Base-by-base conservation (phyloP, 345 rosid species). In the Trapa incisa region DNA sequence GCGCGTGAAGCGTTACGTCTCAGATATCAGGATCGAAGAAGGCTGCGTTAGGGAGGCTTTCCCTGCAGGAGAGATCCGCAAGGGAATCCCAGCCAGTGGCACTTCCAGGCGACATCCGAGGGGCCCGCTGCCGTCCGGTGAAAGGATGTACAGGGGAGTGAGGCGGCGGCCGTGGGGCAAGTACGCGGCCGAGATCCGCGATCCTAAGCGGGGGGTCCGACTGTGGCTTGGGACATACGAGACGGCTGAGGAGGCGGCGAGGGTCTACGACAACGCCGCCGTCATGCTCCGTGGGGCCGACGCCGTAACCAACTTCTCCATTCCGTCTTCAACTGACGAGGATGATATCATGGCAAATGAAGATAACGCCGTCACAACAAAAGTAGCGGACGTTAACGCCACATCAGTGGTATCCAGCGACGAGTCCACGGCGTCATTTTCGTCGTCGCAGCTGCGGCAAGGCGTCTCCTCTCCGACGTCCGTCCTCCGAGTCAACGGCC, bases 101-200 rank as follows among this genome's bases (percentile, higher is more conserved):
- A 6, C 11, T 45, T 45, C 48, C 48, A 45, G 48, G 0, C 0
- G 48, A 11, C 48, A 11, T 2, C 11, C 48, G 48, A 45, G 12
- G 48, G 48, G 12, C 48, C 48, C 17, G 56, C 37, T 65, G 0
- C 22, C 65, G 2, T 61, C 69, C 0, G 71, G 48, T 14, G 80
- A 71, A 29, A 92, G 74, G 74, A 89, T 88, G 87, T 92, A 77
- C 63, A 83, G 98, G 0, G 98, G 98, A 3, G 98, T 92, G 3
- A 72, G 98, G 64, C 96, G 85, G 75, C 79, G 98, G 75, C 98
- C 98, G 0, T 92, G 98, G 98, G 98, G 98, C 0, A 92, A 92
- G 80, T 92, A 93, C 93, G 98, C 98, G 4, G 98, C 98, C 6
- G 98, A 92, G 87, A 92, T 92, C 75, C 81, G 98, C 29, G 98